Percentiles rank a stretch among this genome's conserved stretches.
Evolutionary conservation across 1,284 basidiomycete species (phyloP).

Genomic region (Jaminaea rosea): DNA sequence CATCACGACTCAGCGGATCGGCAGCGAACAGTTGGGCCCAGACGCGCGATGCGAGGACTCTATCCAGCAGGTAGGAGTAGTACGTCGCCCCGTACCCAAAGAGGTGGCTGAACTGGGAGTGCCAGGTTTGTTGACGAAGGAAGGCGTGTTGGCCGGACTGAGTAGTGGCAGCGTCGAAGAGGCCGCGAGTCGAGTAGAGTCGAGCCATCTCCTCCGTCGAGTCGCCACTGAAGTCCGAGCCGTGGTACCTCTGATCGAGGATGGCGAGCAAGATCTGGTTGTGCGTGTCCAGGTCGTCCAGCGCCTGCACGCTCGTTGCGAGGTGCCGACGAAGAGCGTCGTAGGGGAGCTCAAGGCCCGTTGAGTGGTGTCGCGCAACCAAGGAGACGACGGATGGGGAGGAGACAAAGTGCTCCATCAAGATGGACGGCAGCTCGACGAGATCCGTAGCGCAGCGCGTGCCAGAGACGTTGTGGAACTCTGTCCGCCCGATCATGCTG

Average conservation of each 20-base stretch:
- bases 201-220: conserved; percentile 56
- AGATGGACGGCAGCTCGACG: conserved; percentile 91
- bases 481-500: conserved; percentile 85
- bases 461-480: conserved; percentile 94
- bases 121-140: conserved; percentile 53
- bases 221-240: conserved; percentile 52
- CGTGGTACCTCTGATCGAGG: conserved; percentile 81
- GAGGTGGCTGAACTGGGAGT: conserved; percentile 88
- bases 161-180: neutral
- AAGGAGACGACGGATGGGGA: conserved; percentile 73
- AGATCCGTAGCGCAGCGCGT: conserved; percentile 99
- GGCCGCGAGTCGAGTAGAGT: conserved; percentile 10
- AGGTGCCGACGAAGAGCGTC: conserved; percentile 51
- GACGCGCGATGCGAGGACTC: conserved; percentile 83
- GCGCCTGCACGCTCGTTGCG: conserved; percentile 8
- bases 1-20: conserved; percentile 45
- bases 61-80: conserved; percentile 92
- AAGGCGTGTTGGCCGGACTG: neutral
- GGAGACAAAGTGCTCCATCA: conserved; percentile 92
- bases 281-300: conserved; percentile 64
- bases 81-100: conserved; percentile 96
- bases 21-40: conserved; percentile 67
- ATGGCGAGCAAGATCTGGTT: conserved; percentile 81
- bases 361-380: conserved; percentile 57
- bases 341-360: conserved; percentile 63